Conservation (phyloP, 768 basidiomycete species). For the Mycena rebaudengoi region DNA sequence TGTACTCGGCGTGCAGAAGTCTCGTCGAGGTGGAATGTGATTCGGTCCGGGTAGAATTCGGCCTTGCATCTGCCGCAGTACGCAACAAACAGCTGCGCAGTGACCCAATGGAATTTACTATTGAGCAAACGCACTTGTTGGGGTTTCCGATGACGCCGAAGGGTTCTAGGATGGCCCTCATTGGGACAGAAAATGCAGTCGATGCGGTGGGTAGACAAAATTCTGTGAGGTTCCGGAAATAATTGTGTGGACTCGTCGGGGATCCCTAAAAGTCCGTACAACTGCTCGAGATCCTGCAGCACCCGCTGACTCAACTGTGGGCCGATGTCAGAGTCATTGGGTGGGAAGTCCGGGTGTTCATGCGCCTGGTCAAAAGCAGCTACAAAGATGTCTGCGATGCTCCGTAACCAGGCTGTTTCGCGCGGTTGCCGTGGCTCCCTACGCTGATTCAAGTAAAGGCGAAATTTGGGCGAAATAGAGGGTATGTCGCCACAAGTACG, state of each 20-base stretch:
- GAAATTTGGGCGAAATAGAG: no score
- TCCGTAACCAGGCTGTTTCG: conserved; percentile 23
- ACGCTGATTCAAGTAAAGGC: conserved; percentile 16
- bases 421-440: conserved; percentile 4
- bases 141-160: neutral
- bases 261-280: neutral
- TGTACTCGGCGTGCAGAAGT: neutral
- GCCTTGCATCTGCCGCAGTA: conserved; percentile 22
- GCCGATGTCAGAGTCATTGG: neutral
- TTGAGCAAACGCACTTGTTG: neutral
- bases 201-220: no score
- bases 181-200: neutral
- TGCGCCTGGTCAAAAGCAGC: neutral
- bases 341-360: conserved; percentile 8
- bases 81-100: conserved; percentile 5
- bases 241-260: no score
- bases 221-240: no score
- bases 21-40: conserved; percentile 10
- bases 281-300: neutral
- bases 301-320: neutral
- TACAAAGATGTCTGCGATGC: neutral
- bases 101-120: neutral
- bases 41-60: conserved; percentile 27
- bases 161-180: neutral
- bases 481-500: conserved; percentile 13